Evolutionary conservation across 305 asterid genomes (phyloP).

Genomic region (Salvia sclarea): DNA sequence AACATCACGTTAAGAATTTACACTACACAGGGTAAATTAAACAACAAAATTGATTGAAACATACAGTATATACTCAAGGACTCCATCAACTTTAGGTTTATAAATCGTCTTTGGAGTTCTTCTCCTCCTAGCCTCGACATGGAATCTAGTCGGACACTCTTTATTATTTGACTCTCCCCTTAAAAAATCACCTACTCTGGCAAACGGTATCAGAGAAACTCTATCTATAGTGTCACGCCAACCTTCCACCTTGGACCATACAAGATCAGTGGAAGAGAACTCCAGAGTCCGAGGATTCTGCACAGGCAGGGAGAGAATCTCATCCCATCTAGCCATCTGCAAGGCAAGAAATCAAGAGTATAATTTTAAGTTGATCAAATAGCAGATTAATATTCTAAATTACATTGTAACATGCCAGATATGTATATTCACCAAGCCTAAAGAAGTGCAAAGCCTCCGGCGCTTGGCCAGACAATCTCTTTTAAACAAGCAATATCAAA

Average conservation of each 20-base stretch:
- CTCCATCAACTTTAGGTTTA: constrained; percentile 91
- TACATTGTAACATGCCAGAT: background rate
- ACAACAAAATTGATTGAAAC: constrained; percentile 32
- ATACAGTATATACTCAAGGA: constrained; percentile 87
- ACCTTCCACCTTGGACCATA: constrained; percentile 94
- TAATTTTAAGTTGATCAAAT: background rate
- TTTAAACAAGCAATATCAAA: background rate
- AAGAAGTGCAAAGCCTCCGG: background rate
- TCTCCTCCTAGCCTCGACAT: constrained; percentile 89
- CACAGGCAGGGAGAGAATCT: constrained; percentile 85
- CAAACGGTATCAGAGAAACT: constrained; percentile 72
- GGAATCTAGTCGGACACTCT: constrained; percentile 91
- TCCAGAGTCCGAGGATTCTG: constrained; percentile 86
- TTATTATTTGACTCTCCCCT: constrained; percentile 84
- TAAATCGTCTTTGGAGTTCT: constrained; percentile 43
- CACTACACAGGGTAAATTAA: constrained; percentile 14
- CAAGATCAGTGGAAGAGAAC: constrained; percentile 77
- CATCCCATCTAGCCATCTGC: constrained; percentile 99
- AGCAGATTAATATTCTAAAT: background rate
- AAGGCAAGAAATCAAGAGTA: constrained; percentile 16
- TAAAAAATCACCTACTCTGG: constrained; percentile 86
- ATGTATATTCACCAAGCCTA: background rate
- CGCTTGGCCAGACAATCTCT: constrained; percentile 12
- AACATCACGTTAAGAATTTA: background rate
- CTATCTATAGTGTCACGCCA: constrained; percentile 88